Evolutionary conservation across 345 rosid species (phyloP), one percentile per base, ranked within the genome.

Genomic region (Erucastrum elatum): DNA sequence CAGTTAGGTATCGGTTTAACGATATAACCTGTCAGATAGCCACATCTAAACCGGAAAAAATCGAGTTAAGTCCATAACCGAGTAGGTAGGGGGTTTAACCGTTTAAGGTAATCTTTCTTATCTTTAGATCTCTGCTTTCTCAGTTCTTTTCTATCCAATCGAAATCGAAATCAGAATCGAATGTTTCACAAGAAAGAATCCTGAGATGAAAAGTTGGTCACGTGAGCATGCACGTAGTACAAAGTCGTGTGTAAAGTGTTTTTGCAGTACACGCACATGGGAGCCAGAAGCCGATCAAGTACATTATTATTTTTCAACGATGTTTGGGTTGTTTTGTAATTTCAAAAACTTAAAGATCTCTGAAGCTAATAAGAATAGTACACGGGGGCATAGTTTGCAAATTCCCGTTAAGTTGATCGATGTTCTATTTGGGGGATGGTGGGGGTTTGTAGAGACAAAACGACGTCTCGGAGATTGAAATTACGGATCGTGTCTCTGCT

Each of bases 381-480:
- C 0, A 1, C 1, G 55, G 55, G 55, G 55, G 55, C 15, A 13
- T 46, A 46, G 0, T 46, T 61, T 74, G 65, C 74, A 79, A 79
- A 6, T 60, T 46, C 0, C 0, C 3, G 58, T 61, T 21, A 78
- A 72, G 16, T 72, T 66, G 37, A 44, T 73, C 68, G 65, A 67
- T 60, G 82, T 60, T 72, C 68, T 61, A 3, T n/a, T 72, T 66
- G 74, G 77, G 31, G 68, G 53, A 44, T 44, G 53, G 60, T 72
- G 82, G 75, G 67, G 75, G 66, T 16, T 80, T 75, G 75, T 56
- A 75, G 44, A 44, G 79, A 64, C 83, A 65, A 80, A 75, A 75
- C 80, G 83, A 66, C 78, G 82, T 72, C 77, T 79, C 56, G 64
- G 37, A 66, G 77, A 78, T 78, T 80, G 79, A 70, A 69, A 21